Conservation (phyloP, 345 rosid species). For the Eutrema japonicum region DNA sequence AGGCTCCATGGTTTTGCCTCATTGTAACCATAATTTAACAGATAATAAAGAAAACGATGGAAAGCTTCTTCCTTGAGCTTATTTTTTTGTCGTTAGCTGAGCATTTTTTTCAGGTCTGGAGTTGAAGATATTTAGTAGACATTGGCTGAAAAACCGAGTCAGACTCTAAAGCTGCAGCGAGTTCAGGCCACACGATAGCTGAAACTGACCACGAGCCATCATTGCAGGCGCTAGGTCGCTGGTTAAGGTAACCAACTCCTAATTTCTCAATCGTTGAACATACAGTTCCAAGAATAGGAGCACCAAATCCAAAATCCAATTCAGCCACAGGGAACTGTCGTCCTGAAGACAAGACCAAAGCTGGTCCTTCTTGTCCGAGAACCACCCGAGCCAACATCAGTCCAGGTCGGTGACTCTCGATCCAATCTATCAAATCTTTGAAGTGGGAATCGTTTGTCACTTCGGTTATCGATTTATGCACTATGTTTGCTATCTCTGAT, state of each 20-base stretch:
- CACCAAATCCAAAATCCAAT: conserved; percentile 78
- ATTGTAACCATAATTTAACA: conserved; percentile 34
- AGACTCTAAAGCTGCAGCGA: conserved; percentile 68
- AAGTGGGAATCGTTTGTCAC: conserved; percentile 67
- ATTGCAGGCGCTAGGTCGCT: conserved; percentile 65
- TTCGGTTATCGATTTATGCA: conserved; percentile 61
- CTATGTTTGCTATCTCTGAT: conserved; percentile 59
- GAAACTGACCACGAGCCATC: conserved; percentile 86
- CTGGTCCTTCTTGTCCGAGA: conserved; percentile 73
- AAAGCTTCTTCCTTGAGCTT: conserved; percentile 4
- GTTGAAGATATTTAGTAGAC: conserved; percentile 57
- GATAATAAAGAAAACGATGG: conserved; percentile 23
- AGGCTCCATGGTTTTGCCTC: conserved; percentile 18
- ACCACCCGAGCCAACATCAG: conserved; percentile 69
- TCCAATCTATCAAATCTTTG: conserved; percentile 84
- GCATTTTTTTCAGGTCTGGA: conserved; percentile 30
- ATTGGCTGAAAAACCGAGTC: conserved; percentile 79
- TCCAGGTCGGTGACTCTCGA: conserved; percentile 85
- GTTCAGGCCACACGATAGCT: conserved; percentile 76
- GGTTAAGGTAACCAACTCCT: conserved; percentile 80
- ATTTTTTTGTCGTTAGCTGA: background rate
- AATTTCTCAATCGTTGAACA: conserved; percentile 63
- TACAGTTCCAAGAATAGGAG: conserved; percentile 67
- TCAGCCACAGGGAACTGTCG: conserved; percentile 71
- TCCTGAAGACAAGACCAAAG: conserved; percentile 79